Evolutionary conservation across 495 filamentous ascomycete species (phyloP).

Genomic region (Penicillium desertorum): DNA sequence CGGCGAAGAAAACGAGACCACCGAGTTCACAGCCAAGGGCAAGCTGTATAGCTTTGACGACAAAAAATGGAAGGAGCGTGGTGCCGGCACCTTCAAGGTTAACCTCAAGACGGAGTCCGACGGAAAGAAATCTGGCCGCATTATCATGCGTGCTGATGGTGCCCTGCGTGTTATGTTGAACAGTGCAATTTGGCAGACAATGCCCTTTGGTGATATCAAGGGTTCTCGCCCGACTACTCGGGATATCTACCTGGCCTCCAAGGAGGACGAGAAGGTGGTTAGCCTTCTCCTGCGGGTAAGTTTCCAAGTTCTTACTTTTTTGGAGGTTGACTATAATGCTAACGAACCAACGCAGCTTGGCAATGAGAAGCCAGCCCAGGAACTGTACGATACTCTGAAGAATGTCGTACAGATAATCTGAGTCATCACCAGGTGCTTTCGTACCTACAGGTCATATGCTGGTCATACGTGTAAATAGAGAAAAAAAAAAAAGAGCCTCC

Average conservation of each 20-base stretch:
- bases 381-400: neutral
- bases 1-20: constrained; percentile 66
- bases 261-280: constrained; percentile 57
- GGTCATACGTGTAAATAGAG: neutral
- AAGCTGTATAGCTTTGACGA: constrained; percentile 74
- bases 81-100: constrained; percentile 77
- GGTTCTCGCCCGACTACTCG: constrained; percentile 52
- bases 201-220: constrained; percentile 62
- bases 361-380: neutral
- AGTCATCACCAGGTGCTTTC: no score
- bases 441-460: neutral
- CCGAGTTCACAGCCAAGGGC: constrained; percentile 62
- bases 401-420: neutral
- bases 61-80: constrained; percentile 86
- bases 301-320: constrained; percentile 3
- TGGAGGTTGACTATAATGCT: neutral
- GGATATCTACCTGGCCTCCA: constrained; percentile 56
- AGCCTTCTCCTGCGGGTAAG: constrained; percentile 71
- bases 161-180: constrained; percentile 86
- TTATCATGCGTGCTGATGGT: constrained; percentile 87
- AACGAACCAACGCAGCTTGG: neutral
- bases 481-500: neutral
- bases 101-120: constrained; percentile 61
- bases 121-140: constrained; percentile 56
- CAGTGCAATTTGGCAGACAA: constrained; percentile 67